Conservation (phyloP, 495 filamentous ascomycete genomes). For the Daldinia childiae region DNA sequence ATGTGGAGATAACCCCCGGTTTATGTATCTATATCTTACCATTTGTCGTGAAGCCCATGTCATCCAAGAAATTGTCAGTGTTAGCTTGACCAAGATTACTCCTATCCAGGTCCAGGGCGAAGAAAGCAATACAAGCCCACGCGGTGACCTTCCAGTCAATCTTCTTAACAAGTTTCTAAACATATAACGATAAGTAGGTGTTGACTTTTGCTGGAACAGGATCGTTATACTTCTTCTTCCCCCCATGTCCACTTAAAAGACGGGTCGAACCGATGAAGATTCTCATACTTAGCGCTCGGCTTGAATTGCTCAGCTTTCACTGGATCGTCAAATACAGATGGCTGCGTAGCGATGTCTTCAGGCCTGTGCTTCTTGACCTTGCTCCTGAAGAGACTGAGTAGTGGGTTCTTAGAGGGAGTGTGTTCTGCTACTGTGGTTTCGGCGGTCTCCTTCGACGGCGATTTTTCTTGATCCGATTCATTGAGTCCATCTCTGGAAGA, state of each 20-base stretch:
- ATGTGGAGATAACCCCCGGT: too few species aligned
- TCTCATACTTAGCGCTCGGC: constrained; percentile 60
- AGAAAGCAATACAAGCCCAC: constrained; percentile 8
- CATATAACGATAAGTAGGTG: background rate
- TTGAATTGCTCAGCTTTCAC: constrained; percentile 57
- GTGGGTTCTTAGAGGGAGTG: background rate
- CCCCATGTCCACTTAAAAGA: constrained; percentile 60
- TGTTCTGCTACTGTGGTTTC: background rate
- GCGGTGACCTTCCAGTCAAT: constrained; percentile 10
- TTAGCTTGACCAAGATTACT: constrained; percentile 4
- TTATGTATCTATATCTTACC: background rate
- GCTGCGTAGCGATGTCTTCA: constrained; percentile 60
- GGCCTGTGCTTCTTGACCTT: constrained; percentile 1
- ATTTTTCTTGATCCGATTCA: constrained; percentile 12
- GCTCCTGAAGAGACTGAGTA: constrained; percentile 14
- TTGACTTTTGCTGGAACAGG: background rate
- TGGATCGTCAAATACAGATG: constrained; percentile 61
- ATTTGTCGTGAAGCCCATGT: constrained; percentile 10
- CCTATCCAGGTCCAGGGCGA: constrained; percentile 5
- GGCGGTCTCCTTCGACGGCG: background rate
- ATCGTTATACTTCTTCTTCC: constrained; percentile 54
- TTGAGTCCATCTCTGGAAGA: constrained; percentile 17
- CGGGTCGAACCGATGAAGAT: constrained; percentile 62
- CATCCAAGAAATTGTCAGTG: constrained; percentile 11
- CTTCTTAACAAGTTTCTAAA: background rate